Base-by-base conservation (phyloP, 805 yeast species). In the Candida pini region DNA sequence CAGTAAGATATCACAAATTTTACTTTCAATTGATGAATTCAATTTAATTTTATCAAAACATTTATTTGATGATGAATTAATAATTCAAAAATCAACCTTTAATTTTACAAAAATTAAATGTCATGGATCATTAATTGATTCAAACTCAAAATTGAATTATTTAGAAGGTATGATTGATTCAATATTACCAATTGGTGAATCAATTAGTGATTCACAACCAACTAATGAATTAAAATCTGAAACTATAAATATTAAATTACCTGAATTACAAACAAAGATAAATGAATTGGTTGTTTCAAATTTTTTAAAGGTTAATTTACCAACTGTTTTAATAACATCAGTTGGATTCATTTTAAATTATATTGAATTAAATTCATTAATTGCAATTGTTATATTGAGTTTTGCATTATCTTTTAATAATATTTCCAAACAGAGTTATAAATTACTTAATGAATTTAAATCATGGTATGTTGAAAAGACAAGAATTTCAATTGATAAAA, bases 1-100 rank as follows among this genome's bases (percentile, higher is more conserved):
- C 31, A 45, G 56, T 16, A 49, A 49, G 22, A 42, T 62, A 4
- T 46, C 53, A 17, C 56, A 52, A 39, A 38, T 60, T n/a, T 23
- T 61, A 18, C 43, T 52, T 25, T 57, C 50, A 34, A 49, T 61
- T 4, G 66, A 62, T 28, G 62, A 59, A 24, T 46, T 59, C 19
- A 51, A 56, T 23, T 31, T 58, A 3, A 45, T 58, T 3, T 35
- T 59, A 17, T 49, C 58, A 5, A 55, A 48, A 30, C 41, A 39
- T 20, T 31, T 62, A 8, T 51, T 58, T 32, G 54, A 51, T 15
- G 39, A 47, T 22, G 47, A 47, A 19, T 32, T 44, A 26, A 40
- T 47, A 15, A 39, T 49, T n/a, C 51, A 51, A 28, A 41, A 36
- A 12, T 47, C 53, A 9, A 28, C 50, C 25, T 55, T 54, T 23